Evolutionary conservation across 306 rosid genomes (phyloP).

Genomic region (Mimosa bimucronata): DNA sequence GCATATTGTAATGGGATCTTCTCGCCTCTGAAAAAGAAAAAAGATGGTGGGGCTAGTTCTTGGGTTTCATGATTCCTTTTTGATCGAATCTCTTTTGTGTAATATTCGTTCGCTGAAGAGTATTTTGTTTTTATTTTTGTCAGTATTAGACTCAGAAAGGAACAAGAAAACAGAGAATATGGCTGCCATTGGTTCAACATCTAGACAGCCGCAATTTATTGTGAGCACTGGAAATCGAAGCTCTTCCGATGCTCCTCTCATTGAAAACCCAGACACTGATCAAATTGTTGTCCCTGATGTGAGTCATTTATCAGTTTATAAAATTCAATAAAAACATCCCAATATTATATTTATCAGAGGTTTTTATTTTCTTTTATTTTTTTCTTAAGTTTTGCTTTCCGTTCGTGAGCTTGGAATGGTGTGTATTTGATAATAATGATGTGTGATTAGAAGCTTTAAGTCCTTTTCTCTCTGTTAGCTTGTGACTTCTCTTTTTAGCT

Average conservation of each 20-base stretch:
- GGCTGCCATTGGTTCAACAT: conserved; percentile 56
- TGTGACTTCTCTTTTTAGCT: background rate
- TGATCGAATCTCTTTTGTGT: conserved; percentile 24
- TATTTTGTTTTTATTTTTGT: conserved; percentile 4
- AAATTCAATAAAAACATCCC: background rate
- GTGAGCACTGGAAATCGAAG: conserved; percentile 73
- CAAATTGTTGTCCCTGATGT: conserved; percentile 94
- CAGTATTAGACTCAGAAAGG: conserved; percentile 32
- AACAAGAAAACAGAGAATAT: conserved; percentile 41
- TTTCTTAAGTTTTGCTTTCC: background rate
- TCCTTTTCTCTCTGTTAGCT: background rate
- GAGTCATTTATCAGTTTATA: conserved; percentile 41
- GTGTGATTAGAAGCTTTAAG: background rate
- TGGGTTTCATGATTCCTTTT: background rate
- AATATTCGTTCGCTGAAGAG: conserved; percentile 14
- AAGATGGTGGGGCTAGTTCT: background rate
- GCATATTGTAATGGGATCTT: conserved; percentile 1
- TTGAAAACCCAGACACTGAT: conserved; percentile 62
- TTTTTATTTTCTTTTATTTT: no score
- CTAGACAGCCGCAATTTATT: conserved; percentile 82
- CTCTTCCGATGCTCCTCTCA: conserved; percentile 70
- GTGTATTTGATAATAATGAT: background rate
- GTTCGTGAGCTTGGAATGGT: background rate
- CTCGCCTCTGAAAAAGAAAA: background rate
- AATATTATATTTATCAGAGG: background rate